Percentiles rank a stretch among this genome's conserved stretches.
Evolutionary conservation across 179 eudicot genomes (phyloP).

Genomic region (Patellifolia procumbens): DNA sequence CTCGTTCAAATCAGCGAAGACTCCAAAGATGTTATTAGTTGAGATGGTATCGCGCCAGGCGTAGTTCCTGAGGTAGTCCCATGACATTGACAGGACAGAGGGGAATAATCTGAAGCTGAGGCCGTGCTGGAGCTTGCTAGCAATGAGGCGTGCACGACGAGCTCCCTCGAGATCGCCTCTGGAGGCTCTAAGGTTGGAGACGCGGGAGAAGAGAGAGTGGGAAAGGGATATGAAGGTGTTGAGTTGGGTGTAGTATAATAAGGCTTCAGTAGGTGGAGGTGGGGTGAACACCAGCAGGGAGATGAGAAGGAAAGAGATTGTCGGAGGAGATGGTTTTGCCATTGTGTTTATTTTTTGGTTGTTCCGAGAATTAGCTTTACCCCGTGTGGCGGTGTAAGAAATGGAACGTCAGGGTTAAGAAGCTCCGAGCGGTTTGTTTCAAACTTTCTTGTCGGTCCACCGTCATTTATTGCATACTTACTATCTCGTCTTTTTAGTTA

Average conservation of each 20-base stretch:
- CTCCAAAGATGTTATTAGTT: constrained; percentile 25
- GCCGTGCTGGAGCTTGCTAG: constrained; percentile 38
- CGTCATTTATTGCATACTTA: too few relatives aligned
- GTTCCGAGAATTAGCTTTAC: background rate
- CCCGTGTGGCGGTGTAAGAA: too few relatives aligned
- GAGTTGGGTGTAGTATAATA: constrained; percentile 37
- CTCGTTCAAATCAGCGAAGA: constrained; percentile 52
- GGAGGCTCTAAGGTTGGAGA: constrained; percentile 58
- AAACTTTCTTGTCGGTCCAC: too few relatives aligned
- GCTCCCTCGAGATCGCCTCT: constrained; percentile 63
- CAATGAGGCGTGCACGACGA: constrained; percentile 47
- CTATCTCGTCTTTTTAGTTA: too few relatives aligned
- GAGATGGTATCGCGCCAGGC: constrained; percentile 57
- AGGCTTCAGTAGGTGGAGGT: constrained; percentile 28
- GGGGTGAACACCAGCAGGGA: constrained; percentile 26
- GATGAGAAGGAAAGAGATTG: constrained; percentile 21
- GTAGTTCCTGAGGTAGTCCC: constrained; percentile 67
- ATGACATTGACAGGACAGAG: constrained; percentile 41
- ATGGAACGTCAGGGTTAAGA: too few relatives aligned
- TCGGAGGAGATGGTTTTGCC: constrained; percentile 11
- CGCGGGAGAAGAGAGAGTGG: constrained; percentile 65
- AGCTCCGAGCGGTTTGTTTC: too few relatives aligned
- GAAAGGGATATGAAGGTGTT: constrained; percentile 46
- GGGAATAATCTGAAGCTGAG: constrained; percentile 39
- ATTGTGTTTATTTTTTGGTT: background rate